These are phyloP conservation scores for Aspergillus sclerotialis DNA, from an alignment of 2,329 filamentous ascomycete species.

Conservation along the genomic window DNA sequence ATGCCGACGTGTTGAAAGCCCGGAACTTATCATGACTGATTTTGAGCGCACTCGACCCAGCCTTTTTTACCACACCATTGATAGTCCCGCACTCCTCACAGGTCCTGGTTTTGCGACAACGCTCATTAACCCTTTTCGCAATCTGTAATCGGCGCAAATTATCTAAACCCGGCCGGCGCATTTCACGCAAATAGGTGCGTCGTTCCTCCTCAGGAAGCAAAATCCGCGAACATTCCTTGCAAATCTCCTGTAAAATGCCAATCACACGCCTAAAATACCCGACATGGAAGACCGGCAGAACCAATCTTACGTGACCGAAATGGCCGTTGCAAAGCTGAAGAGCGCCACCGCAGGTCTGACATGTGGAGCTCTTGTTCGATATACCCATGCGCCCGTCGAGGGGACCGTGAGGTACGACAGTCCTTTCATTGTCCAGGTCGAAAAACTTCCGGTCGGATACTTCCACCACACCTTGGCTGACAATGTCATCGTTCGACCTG, in stretches of 20 bases:
- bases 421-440: constrained; percentile 73
- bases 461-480: constrained; percentile 90
- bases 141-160: constrained; percentile 78
- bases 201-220: constrained; percentile 75
- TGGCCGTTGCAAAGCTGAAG: constrained; percentile 86
- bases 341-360: constrained; percentile 74
- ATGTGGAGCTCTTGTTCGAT: constrained; percentile 72
- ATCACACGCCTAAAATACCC: constrained; percentile 93
- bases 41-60: constrained; percentile 74
- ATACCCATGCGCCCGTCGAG: constrained; percentile 84
- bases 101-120: constrained; percentile 77
- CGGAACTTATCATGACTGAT: constrained; percentile 90
- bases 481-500: constrained; percentile 86
- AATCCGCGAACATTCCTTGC: constrained; percentile 85
- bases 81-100: constrained; percentile 75
- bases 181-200: constrained; percentile 67
- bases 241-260: constrained; percentile 86
- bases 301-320: constrained; percentile 87
- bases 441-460: constrained; percentile 92
- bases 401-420: constrained; percentile 72
- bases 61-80: constrained; percentile 89
- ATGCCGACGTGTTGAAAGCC: constrained; percentile 79
- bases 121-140: constrained; percentile 79
- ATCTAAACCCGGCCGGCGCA: constrained; percentile 76
- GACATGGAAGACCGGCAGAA: constrained; percentile 89